phyloP scores from a whole-genome alignment of 1,284 basidiomycete species.

The Mixia osmundae region DNA sequence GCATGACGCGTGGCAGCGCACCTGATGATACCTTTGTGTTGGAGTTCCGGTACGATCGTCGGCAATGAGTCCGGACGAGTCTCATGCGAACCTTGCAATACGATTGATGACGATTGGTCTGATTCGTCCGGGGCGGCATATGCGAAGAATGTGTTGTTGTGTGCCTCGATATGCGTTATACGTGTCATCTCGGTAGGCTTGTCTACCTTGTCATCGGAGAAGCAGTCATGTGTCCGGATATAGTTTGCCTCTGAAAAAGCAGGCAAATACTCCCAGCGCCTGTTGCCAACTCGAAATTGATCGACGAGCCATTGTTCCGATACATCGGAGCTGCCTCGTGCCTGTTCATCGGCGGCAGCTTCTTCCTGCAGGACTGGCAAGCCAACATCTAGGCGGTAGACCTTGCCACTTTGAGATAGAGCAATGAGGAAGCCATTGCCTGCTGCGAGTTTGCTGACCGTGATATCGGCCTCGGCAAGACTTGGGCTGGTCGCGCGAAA shows the following conservation, averaged over 20 bases:
- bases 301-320: slow-evolving; percentile 5
- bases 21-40: slow-evolving; percentile 15
- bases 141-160: slow-evolving; percentile 14
- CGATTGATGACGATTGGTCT: slow-evolving; percentile 7
- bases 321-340: slow-evolving; percentile 2
- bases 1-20: neutral
- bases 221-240: neutral
- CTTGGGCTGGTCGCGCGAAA: no score
- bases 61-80: slow-evolving; percentile 5
- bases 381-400: slow-evolving; percentile 14
- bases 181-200: slow-evolving; percentile 1
- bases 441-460: slow-evolving; percentile 11
- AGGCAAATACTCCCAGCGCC: slow-evolving; percentile 10
- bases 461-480: slow-evolving; percentile 2
- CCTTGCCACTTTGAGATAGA: slow-evolving; percentile 5
- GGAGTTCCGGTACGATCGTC: slow-evolving; percentile 11
- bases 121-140: slow-evolving; percentile 2
- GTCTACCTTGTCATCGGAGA: neutral
- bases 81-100: slow-evolving; percentile 11
- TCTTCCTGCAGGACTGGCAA: slow-evolving; percentile 5
- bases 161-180: slow-evolving; percentile 14
- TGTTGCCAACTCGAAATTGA: slow-evolving; percentile 5
- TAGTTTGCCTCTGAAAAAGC: slow-evolving; percentile 10
- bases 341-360: neutral
- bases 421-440: slow-evolving; percentile 15